Evolutionary conservation across 2,329 filamentous ascomycete species (phyloP), one percentile per base, ranked within the genome.

Genomic region (Ophiostoma sp.): DNA sequence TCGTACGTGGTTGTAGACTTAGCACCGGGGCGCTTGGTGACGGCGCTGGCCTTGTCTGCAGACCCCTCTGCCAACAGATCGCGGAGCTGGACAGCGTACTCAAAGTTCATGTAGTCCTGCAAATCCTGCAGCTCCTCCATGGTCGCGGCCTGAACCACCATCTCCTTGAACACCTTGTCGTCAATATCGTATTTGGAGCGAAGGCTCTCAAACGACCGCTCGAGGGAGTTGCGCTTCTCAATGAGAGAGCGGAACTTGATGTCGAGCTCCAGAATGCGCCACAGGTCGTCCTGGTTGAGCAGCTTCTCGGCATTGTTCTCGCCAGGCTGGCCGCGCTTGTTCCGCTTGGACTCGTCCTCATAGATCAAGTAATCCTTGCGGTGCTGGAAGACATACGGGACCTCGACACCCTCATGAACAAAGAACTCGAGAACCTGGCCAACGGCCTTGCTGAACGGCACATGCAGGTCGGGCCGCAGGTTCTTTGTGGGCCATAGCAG

Each of bases 351-450:
- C 77, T 92, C 93, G 74, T 89, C 90, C 33, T 91, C 91, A 76
- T 98, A 93, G 70, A 99, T 96, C 62, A 99, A 86, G 77, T 98
- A 99, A 78, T 99, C 95, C 79, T 97, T 97, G 72, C 95, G 92
- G 77, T 99, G 95, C 79, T 97, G 94, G 79, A 97, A 97, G 75
- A 99, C 95, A 79, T 97, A 99, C 0, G 95, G 94, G 1, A 97
- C 93, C 79, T 99, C 95, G 75, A 94, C 93, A 75, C 96, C 92
- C 74, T 98, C 94, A 4, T 94, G 88, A 68, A 97, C 92, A 80
- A 99, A 93, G 77, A 98, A 97, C 76, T 97, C 92, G 54, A 99
- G 85, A 13, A 98, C 94, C 79, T 97, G 96, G 75, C 89, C 89
- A 69, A 99, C 90, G 5, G 94, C 92, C 75, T 91, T 91, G 76